These are phyloP conservation scores for Cyclaneusma minus DNA, from an alignment of 2,329 filamentous ascomycete genomes.

Conservation along the genomic window DNA sequence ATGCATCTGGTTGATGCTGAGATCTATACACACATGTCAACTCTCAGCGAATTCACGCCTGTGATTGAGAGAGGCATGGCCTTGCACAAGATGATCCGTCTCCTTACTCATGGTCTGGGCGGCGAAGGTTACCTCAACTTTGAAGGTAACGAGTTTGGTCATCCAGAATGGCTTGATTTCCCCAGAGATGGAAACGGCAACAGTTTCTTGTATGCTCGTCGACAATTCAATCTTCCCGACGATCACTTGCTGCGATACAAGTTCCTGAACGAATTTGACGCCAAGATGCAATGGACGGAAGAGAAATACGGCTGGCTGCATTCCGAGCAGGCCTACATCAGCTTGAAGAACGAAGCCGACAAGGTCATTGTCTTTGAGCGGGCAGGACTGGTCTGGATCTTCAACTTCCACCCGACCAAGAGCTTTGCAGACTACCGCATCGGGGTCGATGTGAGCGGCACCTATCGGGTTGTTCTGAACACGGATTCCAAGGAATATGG, in stretches of 20 bases:
- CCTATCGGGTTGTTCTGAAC: constrained; percentile 75
- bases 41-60: constrained; percentile 65
- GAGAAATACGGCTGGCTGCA: constrained; percentile 85
- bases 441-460: constrained; percentile 70
- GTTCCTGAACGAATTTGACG: constrained; percentile 88
- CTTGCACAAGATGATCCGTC: constrained; percentile 93
- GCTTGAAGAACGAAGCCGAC: constrained; percentile 82
- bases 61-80: constrained; percentile 83
- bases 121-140: constrained; percentile 98
- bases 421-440: constrained; percentile 90
- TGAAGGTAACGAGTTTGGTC: constrained; percentile 96
- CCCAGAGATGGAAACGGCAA: constrained; percentile 85
- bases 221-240: constrained; percentile 85
- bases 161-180: constrained; percentile 98
- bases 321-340: constrained; percentile 75
- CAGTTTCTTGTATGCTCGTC: constrained; percentile 85
- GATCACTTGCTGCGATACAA: constrained; percentile 75
- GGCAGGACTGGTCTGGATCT: constrained; percentile 77
- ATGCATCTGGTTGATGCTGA: constrained; percentile 98
- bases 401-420: constrained; percentile 80
- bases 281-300: constrained; percentile 77
- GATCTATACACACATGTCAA: constrained; percentile 97
- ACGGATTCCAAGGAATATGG: constrained; percentile 66
- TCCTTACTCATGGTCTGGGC: constrained; percentile 79
- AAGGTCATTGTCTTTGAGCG: constrained; percentile 95